phyloP scores from a whole-genome alignment of 192 early-diverging fungal genomes.

The Coemansia sp. region DNA sequence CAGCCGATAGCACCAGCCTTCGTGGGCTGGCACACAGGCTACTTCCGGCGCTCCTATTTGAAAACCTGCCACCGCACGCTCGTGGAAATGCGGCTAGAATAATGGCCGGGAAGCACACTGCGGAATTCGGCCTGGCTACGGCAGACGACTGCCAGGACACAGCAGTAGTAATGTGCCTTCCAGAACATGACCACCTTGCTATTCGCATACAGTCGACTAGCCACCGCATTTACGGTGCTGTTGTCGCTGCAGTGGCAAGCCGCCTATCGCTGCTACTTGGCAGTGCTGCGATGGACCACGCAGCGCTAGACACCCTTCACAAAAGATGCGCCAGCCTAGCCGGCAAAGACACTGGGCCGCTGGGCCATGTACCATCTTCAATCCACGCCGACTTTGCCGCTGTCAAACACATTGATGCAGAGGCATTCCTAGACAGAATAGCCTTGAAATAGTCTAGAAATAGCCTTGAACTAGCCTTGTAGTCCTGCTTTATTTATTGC shows the following conservation, averaged over 20 bases:
- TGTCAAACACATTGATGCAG: background rate
- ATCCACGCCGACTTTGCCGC: background rate
- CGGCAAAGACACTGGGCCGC: no score
- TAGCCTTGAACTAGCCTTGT: no score
- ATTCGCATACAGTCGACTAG: conserved; percentile 15
- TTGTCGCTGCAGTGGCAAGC: conserved; percentile 6
- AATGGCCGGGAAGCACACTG: conserved; percentile 15
- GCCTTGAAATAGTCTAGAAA: no score
- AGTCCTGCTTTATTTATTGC: no score
- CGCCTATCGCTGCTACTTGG: conserved; percentile 11
- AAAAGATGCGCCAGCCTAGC: background rate
- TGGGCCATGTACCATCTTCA: no score
- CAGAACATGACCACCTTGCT: conserved; percentile 15
- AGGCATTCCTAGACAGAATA: no score
- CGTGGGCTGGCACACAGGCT: conserved; percentile 4
- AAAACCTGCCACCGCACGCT: conserved; percentile 7
- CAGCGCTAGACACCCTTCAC: background rate
- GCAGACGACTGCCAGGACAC: background rate
- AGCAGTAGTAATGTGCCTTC: conserved; percentile 21
- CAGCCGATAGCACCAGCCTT: background rate
- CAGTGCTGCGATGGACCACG: background rate
- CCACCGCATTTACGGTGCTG: conserved; percentile 6
- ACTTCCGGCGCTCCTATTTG: conserved; percentile 22
- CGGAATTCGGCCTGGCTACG: conserved; percentile 15
- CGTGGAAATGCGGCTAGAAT: conserved; percentile 1